phyloP scores from a whole-genome alignment of 1,284 basidiomycete species.

The Boletellus dicymbophilus region DNA sequence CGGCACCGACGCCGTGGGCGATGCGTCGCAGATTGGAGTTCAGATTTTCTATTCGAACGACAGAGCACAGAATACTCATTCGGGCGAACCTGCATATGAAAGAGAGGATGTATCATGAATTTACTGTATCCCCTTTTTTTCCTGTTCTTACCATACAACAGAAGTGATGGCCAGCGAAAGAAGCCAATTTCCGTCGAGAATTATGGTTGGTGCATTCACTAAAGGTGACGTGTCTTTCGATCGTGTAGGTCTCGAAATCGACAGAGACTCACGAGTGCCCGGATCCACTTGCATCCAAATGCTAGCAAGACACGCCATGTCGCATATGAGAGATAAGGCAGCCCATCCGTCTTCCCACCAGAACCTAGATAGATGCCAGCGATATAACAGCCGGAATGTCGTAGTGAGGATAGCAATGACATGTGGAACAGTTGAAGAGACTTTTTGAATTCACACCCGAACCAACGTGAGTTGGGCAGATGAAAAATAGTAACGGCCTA shows the following conservation, averaged over 20 bases:
- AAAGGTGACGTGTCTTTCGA: too few species aligned
- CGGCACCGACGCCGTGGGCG: slow-evolving; percentile 6
- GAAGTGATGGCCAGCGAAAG: too few species aligned
- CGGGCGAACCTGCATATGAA: slow-evolving; percentile 30
- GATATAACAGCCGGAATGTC: slow-evolving; percentile 24
- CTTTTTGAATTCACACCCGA: too few species aligned
- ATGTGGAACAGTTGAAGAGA: too few species aligned
- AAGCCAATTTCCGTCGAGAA: too few species aligned
- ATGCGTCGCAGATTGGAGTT: slow-evolving; percentile 8
- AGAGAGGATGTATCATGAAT: too few species aligned
- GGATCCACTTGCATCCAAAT: neutral
- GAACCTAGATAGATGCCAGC: slow-evolving; percentile 17
- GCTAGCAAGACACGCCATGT: slow-evolving; percentile 15
- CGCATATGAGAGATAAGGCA: slow-evolving; percentile 21
- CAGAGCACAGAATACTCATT: slow-evolving; percentile 24
- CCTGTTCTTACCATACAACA: too few species aligned
- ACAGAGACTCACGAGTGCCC: neutral
- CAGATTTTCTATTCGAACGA: slow-evolving; percentile 20
- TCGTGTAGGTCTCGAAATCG: too few species aligned
- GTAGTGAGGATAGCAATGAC: slow-evolving; percentile 26
- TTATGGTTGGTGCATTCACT: too few species aligned
- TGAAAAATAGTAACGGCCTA: too few species aligned
- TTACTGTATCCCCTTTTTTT: too few species aligned
- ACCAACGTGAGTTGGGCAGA: too few species aligned
- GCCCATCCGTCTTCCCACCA: slow-evolving; percentile 33